These are phyloP conservation scores for Cyclotella choctawhatcheeana DNA, from an alignment of 108 stramenopile genomes.

Conservation along the genomic window DNA sequence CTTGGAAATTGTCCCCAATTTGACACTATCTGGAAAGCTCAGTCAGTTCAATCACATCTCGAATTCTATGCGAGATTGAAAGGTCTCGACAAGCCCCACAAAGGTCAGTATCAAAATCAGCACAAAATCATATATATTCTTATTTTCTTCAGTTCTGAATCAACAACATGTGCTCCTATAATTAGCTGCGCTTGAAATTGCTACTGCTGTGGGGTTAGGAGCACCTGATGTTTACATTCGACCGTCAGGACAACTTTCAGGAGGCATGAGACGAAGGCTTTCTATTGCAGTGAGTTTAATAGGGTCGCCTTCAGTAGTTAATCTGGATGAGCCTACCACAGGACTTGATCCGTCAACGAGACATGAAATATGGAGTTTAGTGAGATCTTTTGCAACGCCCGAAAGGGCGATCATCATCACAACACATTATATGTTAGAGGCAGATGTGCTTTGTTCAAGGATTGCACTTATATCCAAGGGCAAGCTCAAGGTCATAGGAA, in stretches of 20 bases:
- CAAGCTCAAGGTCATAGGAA: conserved; percentile 75
- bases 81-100: conserved; percentile 50
- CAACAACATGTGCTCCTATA: background rate
- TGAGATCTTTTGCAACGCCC: conserved; percentile 54
- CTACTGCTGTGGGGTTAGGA: conserved; percentile 61
- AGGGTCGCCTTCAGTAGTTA: conserved; percentile 73
- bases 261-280: conserved; percentile 93
- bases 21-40: conserved; percentile 66
- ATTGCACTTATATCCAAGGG: conserved; percentile 91
- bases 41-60: conserved; percentile 72
- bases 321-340: conserved; percentile 89
- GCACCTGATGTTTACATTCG: conserved; percentile 49
- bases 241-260: conserved; percentile 67
- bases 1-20: conserved; percentile 84
- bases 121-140: too few relatives aligned
- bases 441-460: conserved; percentile 88
- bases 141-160: too few relatives aligned
- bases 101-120: background rate
- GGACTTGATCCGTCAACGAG: conserved; percentile 77
- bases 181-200: conserved; percentile 40
- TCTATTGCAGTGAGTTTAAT: conserved; percentile 86
- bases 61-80: conserved; percentile 73
- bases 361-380: conserved; percentile 59
- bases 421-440: conserved; percentile 96
- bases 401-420: conserved; percentile 80